Base-by-base conservation (phyloP, 306 rosid genomes). In the Quercus agrifolia region DNA sequence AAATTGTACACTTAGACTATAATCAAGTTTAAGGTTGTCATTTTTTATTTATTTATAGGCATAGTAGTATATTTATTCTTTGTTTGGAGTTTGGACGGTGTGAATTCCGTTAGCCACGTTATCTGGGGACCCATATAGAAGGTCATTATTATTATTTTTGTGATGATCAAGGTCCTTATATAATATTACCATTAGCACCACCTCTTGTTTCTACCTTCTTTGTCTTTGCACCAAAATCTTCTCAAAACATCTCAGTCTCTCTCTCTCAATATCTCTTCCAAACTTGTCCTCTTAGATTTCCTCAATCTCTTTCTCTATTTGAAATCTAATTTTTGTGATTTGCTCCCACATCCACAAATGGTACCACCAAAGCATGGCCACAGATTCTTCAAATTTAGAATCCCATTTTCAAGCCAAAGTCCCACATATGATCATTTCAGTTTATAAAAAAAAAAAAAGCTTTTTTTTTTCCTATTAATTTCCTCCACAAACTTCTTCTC, bases 331-430 rank as follows among this genome's bases (percentile, higher is more conserved):
- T 61, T 20, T 28, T 59, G 30, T 64, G 52, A 21, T 81, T 81
- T 78, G 31, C 75, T 56, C 25, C 78, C 61, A 49, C 80, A 76
- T 75, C 91, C 92, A 86, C 92, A 87, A 85, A 90, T 86, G 90
- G 44, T 21, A 79, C 44, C 56, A 56, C 80, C 88, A 86, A 89
- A 81, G 81, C 83, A 84, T 83, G 81, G 78, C 78, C 87, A 83
- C 79, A 91, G 96, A 74, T 88, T 85, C 82, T 90, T 90, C 86
- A 90, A 85, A 66, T 89, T 81, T 70, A 87, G 88, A 73, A 76
- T 11, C 82, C 80, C 77, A 71, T 56, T 83, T 80, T 71, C 81
- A 41, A 18, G 14, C 81, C 66, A 28, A 69, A 79, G 69, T 67
- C 81, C 64, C 73, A 51, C 73, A 27, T 4, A 14, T 59, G 58